These are phyloP conservation scores for Coniochaeta hoffmannii DNA, from an alignment of 2,329 filamentous ascomycete species.

Conservation along the genomic window DNA sequence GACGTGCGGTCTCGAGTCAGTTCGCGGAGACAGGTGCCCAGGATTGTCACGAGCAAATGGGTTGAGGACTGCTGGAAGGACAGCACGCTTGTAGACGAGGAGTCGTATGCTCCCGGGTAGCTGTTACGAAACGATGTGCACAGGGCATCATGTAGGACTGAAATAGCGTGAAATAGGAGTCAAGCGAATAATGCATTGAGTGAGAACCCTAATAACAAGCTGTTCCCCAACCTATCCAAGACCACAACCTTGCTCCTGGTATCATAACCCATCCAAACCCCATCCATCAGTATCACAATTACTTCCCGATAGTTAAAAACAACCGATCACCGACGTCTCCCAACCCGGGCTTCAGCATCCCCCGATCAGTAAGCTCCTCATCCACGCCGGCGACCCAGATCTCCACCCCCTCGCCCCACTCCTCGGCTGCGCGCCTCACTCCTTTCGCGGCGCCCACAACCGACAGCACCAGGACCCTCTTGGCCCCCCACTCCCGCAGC, in stretches of 20 bases:
- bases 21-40: slow-evolving; percentile 45
- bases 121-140: not conserved
- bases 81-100: slow-evolving; percentile 72
- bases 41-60: slow-evolving; percentile 66
- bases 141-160: not conserved
- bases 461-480: slow-evolving; percentile 67
- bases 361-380: slow-evolving; percentile 60
- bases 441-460: slow-evolving; percentile 69
- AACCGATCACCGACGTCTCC: slow-evolving; percentile 87
- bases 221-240: not conserved
- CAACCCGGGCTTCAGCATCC: slow-evolving; percentile 86
- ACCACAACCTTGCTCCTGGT: not conserved
- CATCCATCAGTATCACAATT: slow-evolving; percentile 5
- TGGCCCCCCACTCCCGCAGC: slow-evolving; percentile 84
- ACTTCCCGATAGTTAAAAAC: slow-evolving; percentile 86
- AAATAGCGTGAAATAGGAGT: not conserved
- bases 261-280: not conserved
- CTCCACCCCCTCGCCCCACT: slow-evolving; percentile 72
- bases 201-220: not conserved
- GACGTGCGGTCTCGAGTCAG: slow-evolving; percentile 40
- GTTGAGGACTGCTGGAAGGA: slow-evolving; percentile 74
- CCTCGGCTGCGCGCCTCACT: slow-evolving; percentile 60
- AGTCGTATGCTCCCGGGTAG: slow-evolving; percentile 35
- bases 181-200: not conserved
- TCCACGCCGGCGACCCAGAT: slow-evolving; percentile 83